Evolutionary conservation across 352 stramenopile genomes (phyloP), one percentile per base, ranked within the genome.

Genomic region (Globisporangium perplexum): DNA sequence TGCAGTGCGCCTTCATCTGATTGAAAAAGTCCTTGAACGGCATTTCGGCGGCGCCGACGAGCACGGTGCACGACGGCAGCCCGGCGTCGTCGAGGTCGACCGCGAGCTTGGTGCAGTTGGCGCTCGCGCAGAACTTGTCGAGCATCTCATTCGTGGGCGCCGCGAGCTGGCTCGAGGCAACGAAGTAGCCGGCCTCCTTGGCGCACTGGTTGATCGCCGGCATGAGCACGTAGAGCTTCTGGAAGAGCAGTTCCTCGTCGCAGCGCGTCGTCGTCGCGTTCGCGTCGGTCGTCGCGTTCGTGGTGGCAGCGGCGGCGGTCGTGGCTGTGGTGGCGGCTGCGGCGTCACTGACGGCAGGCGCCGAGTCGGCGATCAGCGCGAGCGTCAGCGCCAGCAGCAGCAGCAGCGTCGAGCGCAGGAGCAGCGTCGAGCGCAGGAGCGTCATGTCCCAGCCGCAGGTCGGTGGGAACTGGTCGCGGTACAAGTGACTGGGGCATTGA

Each of bases 141-240:
- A 74, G 63, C 31, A 49, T 61, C 50, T 17, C 45, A 18, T 61
- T 39, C 31, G 62, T 60, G 28, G 66, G 66, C 28, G 64, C 17
- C 11, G 61, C 53, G 11, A 74, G 53, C 46, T 59, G 59, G 24
- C 59, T 49, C 7, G 63, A 64, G 24, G 59, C 55, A 42, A 74
- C 63, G 33, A 61, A 68, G 53, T 74, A 74, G 54, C 68, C 66
- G 46, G 58, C 57, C 23, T 74, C 66, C 46, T 53, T 60, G 10
- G 66, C 66, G 63, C 66, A 74, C 66, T 74, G 66, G 53, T 71
- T 71, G 50, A 74, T 74, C 43, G 63, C 63, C n/a, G 66, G 66
- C 66, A 74, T 71, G 62, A 74, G 63, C 55, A 74, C 66, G 62
- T 74, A 74, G 44, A 74, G 66, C 53, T 74, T 74, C 59, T 74